Percentiles rank a stretch among this genome's conserved stretches.
Conservation (phyloP, 495 filamentous ascomycete genomes). For the Aspergillus avenaceus region DNA sequence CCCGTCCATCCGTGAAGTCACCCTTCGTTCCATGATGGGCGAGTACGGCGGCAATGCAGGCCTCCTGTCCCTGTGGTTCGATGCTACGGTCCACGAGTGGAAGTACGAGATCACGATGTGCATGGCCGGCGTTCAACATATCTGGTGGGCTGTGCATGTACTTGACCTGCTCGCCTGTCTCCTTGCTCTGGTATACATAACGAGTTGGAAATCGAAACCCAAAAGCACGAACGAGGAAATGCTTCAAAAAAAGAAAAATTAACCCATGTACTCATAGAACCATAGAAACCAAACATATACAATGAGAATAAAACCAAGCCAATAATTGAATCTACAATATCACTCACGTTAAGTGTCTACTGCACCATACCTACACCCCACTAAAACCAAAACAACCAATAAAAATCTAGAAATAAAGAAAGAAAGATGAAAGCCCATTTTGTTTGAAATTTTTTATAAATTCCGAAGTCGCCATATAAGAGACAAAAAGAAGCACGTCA, state of each 20-base stretch:
- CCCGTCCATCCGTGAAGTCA: slow-evolving; percentile 73
- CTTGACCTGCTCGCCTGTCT: slow-evolving; percentile 55
- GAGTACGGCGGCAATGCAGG: slow-evolving; percentile 86
- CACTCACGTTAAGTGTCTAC: too few relatives aligned
- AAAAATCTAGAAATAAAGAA: background rate
- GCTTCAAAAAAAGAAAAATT: background rate
- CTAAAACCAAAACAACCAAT: background rate
- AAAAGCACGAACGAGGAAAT: background rate
- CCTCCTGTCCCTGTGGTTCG: slow-evolving; percentile 84
- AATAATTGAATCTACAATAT: background rate
- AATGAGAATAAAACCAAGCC: background rate
- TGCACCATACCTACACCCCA: background rate
- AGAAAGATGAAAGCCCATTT: background rate
- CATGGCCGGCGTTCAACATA: slow-evolving; percentile 75
- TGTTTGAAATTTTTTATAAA: slow-evolving; percentile 8
- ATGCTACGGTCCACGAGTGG: slow-evolving; percentile 64
- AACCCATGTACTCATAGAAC: too few relatives aligned
- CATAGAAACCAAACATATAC: background rate
- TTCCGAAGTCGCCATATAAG: slow-evolving; percentile 8
- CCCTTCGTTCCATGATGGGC: slow-evolving; percentile 98
- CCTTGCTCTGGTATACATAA: slow-evolving; percentile 12
- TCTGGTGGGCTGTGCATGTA: slow-evolving; percentile 90
- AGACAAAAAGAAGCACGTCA: slow-evolving; percentile 7
- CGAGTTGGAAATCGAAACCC: background rate
- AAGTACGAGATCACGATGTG: slow-evolving; percentile 74